Evolutionary conservation across 2,329 filamentous ascomycete genomes (phyloP), one percentile per base, ranked within the genome.

Genomic region (Clonostachys rosea): DNA sequence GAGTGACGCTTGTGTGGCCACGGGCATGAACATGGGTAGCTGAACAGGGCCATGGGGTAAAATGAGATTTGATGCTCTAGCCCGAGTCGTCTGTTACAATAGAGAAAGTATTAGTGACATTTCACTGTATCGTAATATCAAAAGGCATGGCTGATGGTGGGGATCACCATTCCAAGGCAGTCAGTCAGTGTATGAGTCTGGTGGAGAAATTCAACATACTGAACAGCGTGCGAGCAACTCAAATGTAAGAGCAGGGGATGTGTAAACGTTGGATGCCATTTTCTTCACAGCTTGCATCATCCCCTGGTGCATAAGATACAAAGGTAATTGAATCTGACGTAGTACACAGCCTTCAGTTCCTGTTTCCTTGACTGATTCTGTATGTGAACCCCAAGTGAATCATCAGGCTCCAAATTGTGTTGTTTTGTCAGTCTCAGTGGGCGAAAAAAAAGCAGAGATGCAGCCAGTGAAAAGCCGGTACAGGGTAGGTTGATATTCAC

Each of bases 11-110:
- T 99, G 94, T 1, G 94, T 99, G 33, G 94, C 94, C 40, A 99
- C 94, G 14, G 94, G 94, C 94, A 99, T 99, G 68, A 99, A 99
- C 49, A 97, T 84, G 8, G 95, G 94, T 33, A 97, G 80, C 58
- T 87, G 82, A 24, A 99, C 91, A 2, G 86, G 78, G 49, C 94
- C 94, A 81, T 99, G 95, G 44, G 94, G 92, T 24, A 99, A 83
- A 43, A 85, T 87, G 46, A 99, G 77, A 49, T 83, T 84, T 46
- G 94, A 94, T 44, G 94, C 94, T 56, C 94, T 87, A 24, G 94
- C 94, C 75, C 92, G 90, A 11, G 92, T 97, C 43, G 91, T 95
- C 92, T 97, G 53, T 43, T 20, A 24, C 14, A 35, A 8, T 39
- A 44, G 18, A 18, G 30, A 12, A n/a, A 13, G 30, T 24, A 12